These are phyloP conservation scores for Scorias spongiosa DNA, from an alignment of 2,329 filamentous ascomycete species.

Conservation along the genomic window DNA sequence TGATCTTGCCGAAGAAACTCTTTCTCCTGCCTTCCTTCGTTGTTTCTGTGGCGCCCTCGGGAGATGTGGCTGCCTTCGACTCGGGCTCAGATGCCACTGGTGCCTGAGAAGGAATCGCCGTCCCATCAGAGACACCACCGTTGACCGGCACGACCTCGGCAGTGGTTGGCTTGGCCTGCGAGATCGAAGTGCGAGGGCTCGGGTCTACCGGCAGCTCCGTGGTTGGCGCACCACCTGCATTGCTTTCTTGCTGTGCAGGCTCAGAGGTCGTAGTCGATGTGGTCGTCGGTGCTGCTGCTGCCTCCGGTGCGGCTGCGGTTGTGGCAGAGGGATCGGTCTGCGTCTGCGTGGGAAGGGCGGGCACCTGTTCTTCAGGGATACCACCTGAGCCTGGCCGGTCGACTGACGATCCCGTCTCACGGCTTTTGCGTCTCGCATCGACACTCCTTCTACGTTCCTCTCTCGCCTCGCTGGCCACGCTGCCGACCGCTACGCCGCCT, in stretches of 20 bases:
- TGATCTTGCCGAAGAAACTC: neutral
- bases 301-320: neutral
- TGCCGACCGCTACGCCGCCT: conserved; percentile 2
- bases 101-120: neutral
- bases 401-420: neutral
- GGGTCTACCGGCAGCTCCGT: neutral
- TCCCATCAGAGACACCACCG: neutral
- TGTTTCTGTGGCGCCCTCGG: neutral
- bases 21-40: neutral
- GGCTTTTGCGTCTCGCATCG: neutral
- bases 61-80: neutral
- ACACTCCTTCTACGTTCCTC: neutral
- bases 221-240: neutral
- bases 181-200: neutral
- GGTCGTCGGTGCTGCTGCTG: neutral
- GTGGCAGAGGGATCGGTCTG: neutral
- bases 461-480: neutral
- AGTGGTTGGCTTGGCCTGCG: neutral
- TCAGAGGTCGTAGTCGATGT: too few relatives aligned
- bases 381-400: neutral
- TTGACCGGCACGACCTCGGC: neutral
- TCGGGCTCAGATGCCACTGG: neutral
- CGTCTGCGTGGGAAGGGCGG: neutral
- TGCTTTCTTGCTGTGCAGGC: too few relatives aligned
- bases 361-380: neutral